phyloP scores from a whole-genome alignment of 2,329 filamentous ascomycete species.

The Pezicula rhizophila region DNA sequence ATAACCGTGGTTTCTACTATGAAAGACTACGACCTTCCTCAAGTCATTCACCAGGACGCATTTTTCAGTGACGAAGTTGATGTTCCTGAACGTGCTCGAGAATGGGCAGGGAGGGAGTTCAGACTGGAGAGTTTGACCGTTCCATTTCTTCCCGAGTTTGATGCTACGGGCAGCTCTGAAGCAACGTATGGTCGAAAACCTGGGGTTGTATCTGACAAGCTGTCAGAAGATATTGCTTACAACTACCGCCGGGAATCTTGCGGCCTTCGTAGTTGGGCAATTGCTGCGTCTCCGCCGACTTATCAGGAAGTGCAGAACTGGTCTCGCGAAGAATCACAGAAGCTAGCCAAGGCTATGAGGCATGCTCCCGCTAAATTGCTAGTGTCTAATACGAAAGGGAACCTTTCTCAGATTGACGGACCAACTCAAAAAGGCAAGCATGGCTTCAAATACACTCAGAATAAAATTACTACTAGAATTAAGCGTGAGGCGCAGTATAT shows the following conservation, averaged over 20 bases:
- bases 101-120: slow-evolving; percentile 87
- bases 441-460: slow-evolving; percentile 82
- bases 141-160: slow-evolving; percentile 75
- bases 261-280: slow-evolving; percentile 68
- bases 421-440: slow-evolving; percentile 77
- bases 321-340: slow-evolving; percentile 40
- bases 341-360: slow-evolving; percentile 9
- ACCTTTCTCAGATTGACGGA: slow-evolving; percentile 79
- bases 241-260: slow-evolving; percentile 50
- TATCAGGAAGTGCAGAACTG: slow-evolving; percentile 64
- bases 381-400: slow-evolving; percentile 12
- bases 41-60: slow-evolving; percentile 75
- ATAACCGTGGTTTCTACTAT: slow-evolving; percentile 51
- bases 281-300: slow-evolving; percentile 64
- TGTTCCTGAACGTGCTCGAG: slow-evolving; percentile 67
- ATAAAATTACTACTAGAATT: slow-evolving; percentile 65
- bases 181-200: slow-evolving; percentile 50
- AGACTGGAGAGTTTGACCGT: slow-evolving; percentile 68
- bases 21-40: slow-evolving; percentile 49
- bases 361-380: slow-evolving; percentile 9
- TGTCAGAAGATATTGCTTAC: slow-evolving; percentile 43
- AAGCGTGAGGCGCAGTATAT: slow-evolving; percentile 87
- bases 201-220: slow-evolving; percentile 41
- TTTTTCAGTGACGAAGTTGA: slow-evolving; percentile 82
- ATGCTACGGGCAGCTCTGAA: slow-evolving; percentile 51